Base-by-base conservation (phyloP, 495 filamentous ascomycete genomes). In the Jackrogersella multiformis region DNA sequence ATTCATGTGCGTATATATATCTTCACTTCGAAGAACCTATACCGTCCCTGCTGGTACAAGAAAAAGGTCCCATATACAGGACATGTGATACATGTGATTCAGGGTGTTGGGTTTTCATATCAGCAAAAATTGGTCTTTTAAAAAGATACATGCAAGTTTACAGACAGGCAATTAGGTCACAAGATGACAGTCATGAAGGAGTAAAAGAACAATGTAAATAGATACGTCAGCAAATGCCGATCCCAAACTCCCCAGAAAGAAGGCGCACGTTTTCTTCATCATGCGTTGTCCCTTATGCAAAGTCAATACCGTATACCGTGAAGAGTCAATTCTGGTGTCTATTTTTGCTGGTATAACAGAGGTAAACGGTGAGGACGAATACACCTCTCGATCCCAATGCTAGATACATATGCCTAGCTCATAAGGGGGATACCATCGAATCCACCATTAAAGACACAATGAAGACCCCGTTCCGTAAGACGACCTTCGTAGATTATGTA, bases 221-320 rank as follows among this genome's bases (percentile, higher is more conserved):
- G n/a, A 42, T 42, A 42, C 1, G 10, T 26, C 6, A 26, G 42
- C 21, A 16, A n/a, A 20, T 32, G 54, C 16, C 24, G 36, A 24
- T 52, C 39, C 35, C 3, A n/a, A 42, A 51, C 15, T 34, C 36
- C 46, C 26, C 18, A 59, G 46, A 15, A 38, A 21, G 56, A 56
- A 38, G 36, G 8, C 13, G 34, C 32, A 15, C 38, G 21, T 41
- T 18, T 16, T 55, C 26, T 15, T 46, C 38, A 3, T 8, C 15
- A 45, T 36, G 49, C 18, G 13, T 2, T 38, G n/a, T 38, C 30
- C 28, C 23, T 30, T 46, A 39, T 56, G 34, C 60, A 38, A 56
- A 26, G 42, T 12, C 2, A 44, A 23, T 23, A 8, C 41, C n/a
- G n/a, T 30, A 30, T 30, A 7, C 26, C 26, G 26, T 30, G 26